These are phyloP conservation scores for Lactarius evosmus DNA, from an alignment of 768 basidiomycete genomes.

Conservation along the genomic window DNA sequence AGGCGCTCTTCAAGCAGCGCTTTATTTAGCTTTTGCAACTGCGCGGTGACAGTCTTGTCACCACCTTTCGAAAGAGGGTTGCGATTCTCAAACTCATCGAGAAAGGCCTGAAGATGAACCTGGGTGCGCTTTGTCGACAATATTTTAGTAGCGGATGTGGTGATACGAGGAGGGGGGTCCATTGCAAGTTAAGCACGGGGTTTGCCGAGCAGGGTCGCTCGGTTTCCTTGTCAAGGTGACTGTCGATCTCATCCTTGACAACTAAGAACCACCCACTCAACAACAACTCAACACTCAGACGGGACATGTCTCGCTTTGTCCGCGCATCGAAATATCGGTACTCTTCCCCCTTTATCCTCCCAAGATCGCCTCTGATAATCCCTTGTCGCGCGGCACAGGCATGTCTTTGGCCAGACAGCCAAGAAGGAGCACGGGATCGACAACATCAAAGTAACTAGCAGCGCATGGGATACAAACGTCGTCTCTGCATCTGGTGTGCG, in stretches of 20 bases:
- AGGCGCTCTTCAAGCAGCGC: conserved; percentile 35
- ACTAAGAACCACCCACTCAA: background rate
- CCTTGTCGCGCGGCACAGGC: conserved; percentile 43
- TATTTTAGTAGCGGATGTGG: conserved; percentile 12
- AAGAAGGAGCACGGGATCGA: conserved; percentile 83
- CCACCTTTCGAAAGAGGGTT: conserved; percentile 34
- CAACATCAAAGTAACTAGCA: conserved; percentile 82
- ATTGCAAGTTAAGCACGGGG: conserved; percentile 1
- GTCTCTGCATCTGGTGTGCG: conserved; percentile 79
- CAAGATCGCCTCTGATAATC: conserved; percentile 9
- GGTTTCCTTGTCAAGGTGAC: background rate
- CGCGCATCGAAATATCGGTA: conserved; percentile 84
- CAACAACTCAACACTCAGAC: background rate
- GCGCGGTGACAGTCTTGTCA: conserved; percentile 37
- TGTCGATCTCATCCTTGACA: background rate
- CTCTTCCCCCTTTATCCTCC: conserved; percentile 31
- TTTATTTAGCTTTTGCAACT: conserved; percentile 37
- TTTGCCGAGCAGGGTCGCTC: conserved; percentile 7
- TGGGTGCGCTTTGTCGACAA: conserved; percentile 34
- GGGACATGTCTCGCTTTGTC: conserved; percentile 78
- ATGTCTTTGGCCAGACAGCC: conserved; percentile 85
- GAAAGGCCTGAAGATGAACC: conserved; percentile 32
- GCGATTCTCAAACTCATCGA: conserved; percentile 35
- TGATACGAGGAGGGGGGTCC: conserved; percentile 25
- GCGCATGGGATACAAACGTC: conserved; percentile 96